phyloP scores from a whole-genome alignment of 2,329 filamentous ascomycete genomes.

The Elsinoe perseae region DNA sequence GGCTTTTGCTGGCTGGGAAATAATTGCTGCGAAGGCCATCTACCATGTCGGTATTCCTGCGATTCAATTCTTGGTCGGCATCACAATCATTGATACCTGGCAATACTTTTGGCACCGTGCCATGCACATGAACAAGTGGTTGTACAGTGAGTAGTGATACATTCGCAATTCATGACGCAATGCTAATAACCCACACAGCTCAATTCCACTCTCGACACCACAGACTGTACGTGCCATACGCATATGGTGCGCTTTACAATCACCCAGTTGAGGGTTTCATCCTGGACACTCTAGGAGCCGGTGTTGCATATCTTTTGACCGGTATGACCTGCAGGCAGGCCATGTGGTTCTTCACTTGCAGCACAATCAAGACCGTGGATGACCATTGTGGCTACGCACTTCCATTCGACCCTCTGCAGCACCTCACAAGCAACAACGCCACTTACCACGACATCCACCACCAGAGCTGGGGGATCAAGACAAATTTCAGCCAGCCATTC shows the following conservation, averaged over 20 bases:
- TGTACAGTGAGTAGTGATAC: slow-evolving; percentile 67
- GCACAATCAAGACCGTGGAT: slow-evolving; percentile 92
- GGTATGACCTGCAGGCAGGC: slow-evolving; percentile 79
- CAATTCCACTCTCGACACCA: slow-evolving; percentile 94
- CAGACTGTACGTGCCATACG: slow-evolving; percentile 93
- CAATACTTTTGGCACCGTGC: slow-evolving; percentile 94
- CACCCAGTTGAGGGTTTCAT: slow-evolving; percentile 91
- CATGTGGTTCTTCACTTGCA: slow-evolving; percentile 81
- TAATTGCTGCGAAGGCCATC: slow-evolving; percentile 62
- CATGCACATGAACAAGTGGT: slow-evolving; percentile 97
- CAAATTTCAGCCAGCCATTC: slow-evolving; percentile 73
- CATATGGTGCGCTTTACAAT: slow-evolving; percentile 94
- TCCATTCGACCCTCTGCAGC: slow-evolving; percentile 89
- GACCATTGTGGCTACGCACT: slow-evolving; percentile 97
- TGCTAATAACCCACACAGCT: slow-evolving; percentile 42
- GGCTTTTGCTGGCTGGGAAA: slow-evolving; percentile 77
- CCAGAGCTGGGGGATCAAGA: slow-evolving; percentile 98
- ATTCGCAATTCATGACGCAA: slow-evolving; percentile 4
- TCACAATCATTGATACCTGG: slow-evolving; percentile 84
- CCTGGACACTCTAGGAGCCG: slow-evolving; percentile 82
- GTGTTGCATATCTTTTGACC: slow-evolving; percentile 71
- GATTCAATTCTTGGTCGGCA: slow-evolving; percentile 67
- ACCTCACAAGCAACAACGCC: slow-evolving; percentile 88
- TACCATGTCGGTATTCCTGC: slow-evolving; percentile 73
- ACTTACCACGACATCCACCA: slow-evolving; percentile 97